Conservation (phyloP, 306 rosid species). For the Dryas octopetala region DNA sequence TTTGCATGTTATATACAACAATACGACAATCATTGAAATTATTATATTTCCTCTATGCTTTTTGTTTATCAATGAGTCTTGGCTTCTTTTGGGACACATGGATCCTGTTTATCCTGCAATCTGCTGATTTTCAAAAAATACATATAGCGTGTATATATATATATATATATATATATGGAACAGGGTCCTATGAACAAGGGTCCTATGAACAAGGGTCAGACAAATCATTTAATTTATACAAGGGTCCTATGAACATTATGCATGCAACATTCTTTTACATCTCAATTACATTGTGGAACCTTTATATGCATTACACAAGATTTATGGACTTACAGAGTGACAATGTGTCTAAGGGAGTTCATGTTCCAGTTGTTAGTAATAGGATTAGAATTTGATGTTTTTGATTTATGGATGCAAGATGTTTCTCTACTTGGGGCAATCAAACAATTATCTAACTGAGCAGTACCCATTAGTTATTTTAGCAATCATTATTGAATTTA, state of each 20-base stretch:
- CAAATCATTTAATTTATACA: background rate
- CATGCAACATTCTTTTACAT: background rate
- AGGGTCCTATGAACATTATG: background rate
- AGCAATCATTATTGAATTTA: too few relatives aligned
- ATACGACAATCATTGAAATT: background rate
- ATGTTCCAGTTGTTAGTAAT: background rate
- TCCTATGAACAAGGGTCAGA: background rate
- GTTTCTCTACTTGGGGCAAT: background rate
- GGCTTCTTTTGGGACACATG: background rate
- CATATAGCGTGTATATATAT: background rate
- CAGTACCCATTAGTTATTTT: background rate
- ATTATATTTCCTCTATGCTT: background rate
- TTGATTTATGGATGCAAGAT: background rate
- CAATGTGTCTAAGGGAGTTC: background rate
- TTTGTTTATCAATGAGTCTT: background rate
- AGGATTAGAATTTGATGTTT: background rate
- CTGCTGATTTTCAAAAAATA: background rate
- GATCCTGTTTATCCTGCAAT: background rate
- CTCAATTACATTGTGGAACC: background rate
- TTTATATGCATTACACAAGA: conserved; percentile 9
- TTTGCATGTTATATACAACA: too few relatives aligned
- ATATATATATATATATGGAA: background rate
- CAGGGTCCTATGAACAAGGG: too few relatives aligned
- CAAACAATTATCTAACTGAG: background rate
- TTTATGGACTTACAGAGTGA: background rate